Base-by-base conservation (phyloP, 2,329 filamentous ascomycete species). In the Xylaria sp. region DNA sequence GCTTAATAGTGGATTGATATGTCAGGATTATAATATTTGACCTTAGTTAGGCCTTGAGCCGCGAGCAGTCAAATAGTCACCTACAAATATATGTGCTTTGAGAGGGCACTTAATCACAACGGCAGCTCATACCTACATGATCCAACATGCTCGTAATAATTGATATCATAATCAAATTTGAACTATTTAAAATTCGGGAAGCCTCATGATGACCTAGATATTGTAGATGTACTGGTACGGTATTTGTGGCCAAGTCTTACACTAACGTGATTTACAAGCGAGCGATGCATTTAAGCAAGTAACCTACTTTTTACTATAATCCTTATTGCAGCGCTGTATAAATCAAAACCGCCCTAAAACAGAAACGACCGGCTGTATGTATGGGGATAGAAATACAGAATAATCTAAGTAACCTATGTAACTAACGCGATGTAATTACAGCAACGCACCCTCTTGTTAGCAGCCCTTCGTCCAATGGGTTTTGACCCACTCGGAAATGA, bases 401-500 rank as follows among this genome's bases (percentile, higher is more conserved):
- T 27, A 22, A 50, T 11, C 17, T 3, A 29, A 50, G 1, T 17
- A 25, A 4, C 20, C 9, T 9, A 31, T 45, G 42, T 54, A 25
- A 6, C 25, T 7, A 29, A 22, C 15, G 4, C 2, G 38, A 58
- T 17, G 13, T 13, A 47, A 58, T 11, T 5, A 33, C 36, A 17
- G 13, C 55, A 47, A 47, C 44, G 25, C 45, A n/a, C 15, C 33
- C 25, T 29, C 36, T 74, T 53, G 85, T 55, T 36, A 55, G 64
- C 85, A 87, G 0, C 83, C 73, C 0, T 78, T 80, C 58, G 79
- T 75, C 88, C 89, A 91, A 73, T 90, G 85, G 75, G 84, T 76
- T 74, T 80, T 79, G 60, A 90, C 86, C 88, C 88, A 90, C 1
- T 79, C 79, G 0, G 81, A 81, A 74, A 90, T 79, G 69, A 86